Evolutionary conservation across 371 early-diverging fungal genomes (phyloP), one percentile per base, ranked within the genome.

Genomic region (Coemansia sp.): DNA sequence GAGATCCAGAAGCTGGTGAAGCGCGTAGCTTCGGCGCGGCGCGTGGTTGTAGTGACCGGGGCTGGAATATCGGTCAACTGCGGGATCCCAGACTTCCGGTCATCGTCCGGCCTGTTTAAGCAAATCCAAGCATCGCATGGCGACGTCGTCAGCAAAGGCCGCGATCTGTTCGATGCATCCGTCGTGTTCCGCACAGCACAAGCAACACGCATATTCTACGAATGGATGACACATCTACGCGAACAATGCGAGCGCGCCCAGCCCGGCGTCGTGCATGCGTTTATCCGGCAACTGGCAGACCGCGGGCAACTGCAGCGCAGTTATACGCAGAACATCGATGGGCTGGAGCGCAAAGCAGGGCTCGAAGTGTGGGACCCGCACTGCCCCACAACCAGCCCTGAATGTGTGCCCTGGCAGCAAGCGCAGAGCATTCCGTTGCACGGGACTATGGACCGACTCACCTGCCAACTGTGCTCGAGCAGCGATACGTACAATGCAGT

Each of bases 251-350:
- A 84, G 50, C 79, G 82, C 11, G 92, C 97, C 4, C 74, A 82
- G 63, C 92, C 93, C 2, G 94, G 99, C 1, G 81, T 84, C 3
- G 92, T 95, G 4, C 99, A 99, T 81, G 71, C 78, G 22, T 96
- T 99, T 73, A 84, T 99, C 59, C 86, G 86, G 37, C 68, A 82
- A 51, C 76, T 98, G 18, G 84, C 88, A 31, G 85, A 88, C 22
- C 81, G 83, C 21, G 90, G 91, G 40, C 85, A 88, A 64, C 79
- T 95, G 39, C 71, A 90, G 18, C 84, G 99, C 18, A 95, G 93
- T 79, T 98, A 98, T 71, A 97, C 98, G 54, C 99, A 98, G 81
- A 98, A 98, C 80, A 97, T 98, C 68, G 99, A 98, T 71, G 90
- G 94, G 59, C 80, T 98, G n/a, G 98, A 98, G 77, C 86, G 66